Evolutionary conservation across 2,329 filamentous ascomycete genomes (phyloP), one percentile per base, ranked within the genome.

Genomic region (Penicillium sp.): DNA sequence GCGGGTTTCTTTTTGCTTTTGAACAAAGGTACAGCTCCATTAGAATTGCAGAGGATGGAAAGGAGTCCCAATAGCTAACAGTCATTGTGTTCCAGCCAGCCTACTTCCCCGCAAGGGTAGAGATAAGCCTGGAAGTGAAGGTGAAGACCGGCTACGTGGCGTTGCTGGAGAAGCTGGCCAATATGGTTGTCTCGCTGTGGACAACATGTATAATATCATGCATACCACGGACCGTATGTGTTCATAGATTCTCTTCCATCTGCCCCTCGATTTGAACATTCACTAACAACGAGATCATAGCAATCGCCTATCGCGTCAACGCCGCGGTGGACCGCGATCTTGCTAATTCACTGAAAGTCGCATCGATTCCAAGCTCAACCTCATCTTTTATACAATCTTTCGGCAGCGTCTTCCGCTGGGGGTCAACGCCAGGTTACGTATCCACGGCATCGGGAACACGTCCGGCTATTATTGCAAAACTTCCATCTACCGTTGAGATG

Each of bases 141-240:
- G 75, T 1, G 79, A 78, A 13, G 84, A 89, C 55, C 68, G 70
- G 18, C 69, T 76, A 11, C 76, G 77, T 5, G 75, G 76, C 5
- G 79, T 97, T 29, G 85, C 85, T n/a, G 87, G 86, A n/a, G 81
- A 89, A 36, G 78, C 78, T 13, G 90, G 88, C 28, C 81, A 76
- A 5, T 95, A 95, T 66, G 93, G 93, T 13, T 97, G 93, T 66
- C 74, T 97, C 27, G 88, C 91, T 0, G 86, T 97, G 1, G 89
- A 97, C 71, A 98, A 97, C 65, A 80, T 98, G 48, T 98, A 97
- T 75, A 98, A 98, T 61, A 80, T 98, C 54, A 81, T 97, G 64
- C 83, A 85, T 56, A 79, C 80, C 32, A 84, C 83, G 51, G 83
- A 86, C 53, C 82, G 70, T 73, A 65, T 50, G 68, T 54, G 1